Base-by-base conservation (phyloP, 805 yeast species). In the Schwanniomyces yamadae region DNA sequence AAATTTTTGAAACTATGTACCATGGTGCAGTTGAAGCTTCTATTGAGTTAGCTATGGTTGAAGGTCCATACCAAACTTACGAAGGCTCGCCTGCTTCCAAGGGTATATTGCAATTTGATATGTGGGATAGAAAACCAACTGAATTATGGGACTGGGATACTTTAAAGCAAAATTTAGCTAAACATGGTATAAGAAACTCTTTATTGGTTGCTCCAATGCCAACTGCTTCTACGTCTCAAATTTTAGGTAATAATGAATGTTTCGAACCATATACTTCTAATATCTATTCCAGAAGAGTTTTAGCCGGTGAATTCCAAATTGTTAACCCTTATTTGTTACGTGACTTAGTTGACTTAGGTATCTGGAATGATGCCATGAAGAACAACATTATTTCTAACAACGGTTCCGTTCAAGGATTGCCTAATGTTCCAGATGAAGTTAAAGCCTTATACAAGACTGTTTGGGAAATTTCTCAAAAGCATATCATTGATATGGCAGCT, bases 121-220 rank as follows among this genome's bases (percentile, higher is more conserved):
- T 77, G 40, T 77, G 82, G 82, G 66, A 69, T 47, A 67, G 73
- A 53, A 77, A 75, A 57, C 82, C 82, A 33, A 64, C 80, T 30
- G 77, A 71, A 44, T 61, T 76, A 54, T 77, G 71, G 67, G 78
- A 75, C 48, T 77, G 82, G 82, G 80, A 74, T 47, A 35, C 60
- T n/a, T 61, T 77, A 48, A 77, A 75, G 57, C 68, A 61, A 42
- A 60, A 66, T 39, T 59, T 77, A 50, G 66, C 68, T 34, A 62
- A 65, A 44, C 63, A 69, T 50, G 82, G 82, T 30, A 49, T 77
- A 30, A 69, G 82, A 60, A 77, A 77, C 61, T 77, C 82, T 23
- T 63, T 77, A 46, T 68, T 77, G 46, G 80, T 77, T 43, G 82
- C 82, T 1, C 81, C 81, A 42, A 77, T 77, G 82, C 82, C 82